A percentile compares a stretch with the other conserved stretches of the same genome.
Conservation (phyloP, 352 stramenopile genomes). For the Hyaloperonospora arabidopsidis region DNA sequence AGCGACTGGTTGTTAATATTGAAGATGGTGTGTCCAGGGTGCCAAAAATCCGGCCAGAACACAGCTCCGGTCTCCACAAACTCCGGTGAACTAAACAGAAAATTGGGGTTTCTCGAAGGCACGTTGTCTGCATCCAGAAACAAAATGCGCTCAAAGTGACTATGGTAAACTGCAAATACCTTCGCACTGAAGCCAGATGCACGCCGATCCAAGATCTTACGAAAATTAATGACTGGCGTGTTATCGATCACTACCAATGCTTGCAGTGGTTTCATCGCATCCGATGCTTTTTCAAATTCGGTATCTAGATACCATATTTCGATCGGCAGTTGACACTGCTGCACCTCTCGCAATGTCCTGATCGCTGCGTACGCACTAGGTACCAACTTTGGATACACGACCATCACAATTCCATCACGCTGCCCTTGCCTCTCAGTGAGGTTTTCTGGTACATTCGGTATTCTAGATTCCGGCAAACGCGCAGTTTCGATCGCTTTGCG, state of each 20-base stretch:
- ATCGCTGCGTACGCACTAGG: slow-evolving; percentile 37
- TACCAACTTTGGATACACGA: slow-evolving; percentile 47
- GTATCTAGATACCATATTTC: slow-evolving; percentile 41
- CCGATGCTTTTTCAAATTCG: slow-evolving; percentile 28
- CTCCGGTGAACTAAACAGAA: slow-evolving; percentile 35
- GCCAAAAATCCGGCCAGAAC: slow-evolving; percentile 71
- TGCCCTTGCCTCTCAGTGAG: not conserved
- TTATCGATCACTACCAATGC: slow-evolving; percentile 17
- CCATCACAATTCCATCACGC: slow-evolving; percentile 45
- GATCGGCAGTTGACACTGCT: slow-evolving; percentile 38
- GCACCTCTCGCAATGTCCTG: slow-evolving; percentile 29
- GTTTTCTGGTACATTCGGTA: slow-evolving; percentile 17
- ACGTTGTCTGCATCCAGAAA: slow-evolving; percentile 60
- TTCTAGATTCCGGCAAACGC: slow-evolving; percentile 13
- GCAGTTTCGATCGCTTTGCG: slow-evolving; percentile 13
- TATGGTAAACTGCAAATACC: slow-evolving; percentile 40
- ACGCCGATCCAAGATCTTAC: slow-evolving; percentile 24
- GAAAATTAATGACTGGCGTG: slow-evolving; percentile 20
- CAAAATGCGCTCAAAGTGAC: slow-evolving; percentile 35
- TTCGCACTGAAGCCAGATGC: slow-evolving; percentile 43
- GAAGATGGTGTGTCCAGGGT: slow-evolving; percentile 49
- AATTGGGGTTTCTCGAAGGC: slow-evolving; percentile 37
- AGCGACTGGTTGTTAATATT: slow-evolving; percentile 51
- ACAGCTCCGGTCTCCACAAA: slow-evolving; percentile 40
- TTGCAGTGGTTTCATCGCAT: slow-evolving; percentile 18